Conservation (phyloP, 2,329 filamentous ascomycete species). For the Berkeleyomyces rouxiae region DNA sequence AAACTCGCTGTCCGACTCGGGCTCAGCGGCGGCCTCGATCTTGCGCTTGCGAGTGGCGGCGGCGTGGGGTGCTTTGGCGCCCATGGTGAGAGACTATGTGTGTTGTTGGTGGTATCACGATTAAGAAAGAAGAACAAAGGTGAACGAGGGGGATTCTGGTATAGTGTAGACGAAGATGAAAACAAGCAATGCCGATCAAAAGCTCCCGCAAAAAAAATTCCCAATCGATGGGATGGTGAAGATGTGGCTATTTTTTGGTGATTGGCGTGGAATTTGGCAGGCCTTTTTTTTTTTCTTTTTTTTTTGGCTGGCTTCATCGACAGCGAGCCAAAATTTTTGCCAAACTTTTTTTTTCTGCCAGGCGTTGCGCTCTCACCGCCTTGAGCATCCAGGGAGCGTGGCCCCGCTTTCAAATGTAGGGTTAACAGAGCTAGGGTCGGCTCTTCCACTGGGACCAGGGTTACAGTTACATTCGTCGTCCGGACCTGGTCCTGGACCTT, state of each 20-base stretch:
- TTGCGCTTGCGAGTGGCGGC: slow-evolving; percentile 44
- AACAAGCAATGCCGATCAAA: background rate
- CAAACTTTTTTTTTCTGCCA: slow-evolving; percentile 13
- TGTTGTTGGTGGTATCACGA: background rate
- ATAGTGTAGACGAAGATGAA: slow-evolving; percentile 8
- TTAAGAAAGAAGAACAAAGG: too few species aligned
- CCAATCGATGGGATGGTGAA: background rate
- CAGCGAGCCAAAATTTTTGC: slow-evolving; percentile 10
- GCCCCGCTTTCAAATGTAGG: background rate
- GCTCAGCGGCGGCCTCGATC: slow-evolving; percentile 35
- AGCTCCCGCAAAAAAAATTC: background rate
- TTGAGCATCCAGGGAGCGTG: background rate
- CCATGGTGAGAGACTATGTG: background rate
- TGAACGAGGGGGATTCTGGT: background rate
- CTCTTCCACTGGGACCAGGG: background rate
- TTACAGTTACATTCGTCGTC: background rate
- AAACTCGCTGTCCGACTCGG: slow-evolving; percentile 45
- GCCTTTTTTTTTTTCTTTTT: slow-evolving; percentile 2
- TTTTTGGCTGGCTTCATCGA: background rate
- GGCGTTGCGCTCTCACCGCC: slow-evolving; percentile 4
- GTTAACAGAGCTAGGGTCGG: background rate
- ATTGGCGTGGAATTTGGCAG: background rate
- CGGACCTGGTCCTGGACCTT: background rate
- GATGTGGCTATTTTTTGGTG: background rate
- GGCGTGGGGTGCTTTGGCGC: background rate